Base-by-base conservation (phyloP, 139 green algal genomes). In the Chlamydomonas eustigma region DNA sequence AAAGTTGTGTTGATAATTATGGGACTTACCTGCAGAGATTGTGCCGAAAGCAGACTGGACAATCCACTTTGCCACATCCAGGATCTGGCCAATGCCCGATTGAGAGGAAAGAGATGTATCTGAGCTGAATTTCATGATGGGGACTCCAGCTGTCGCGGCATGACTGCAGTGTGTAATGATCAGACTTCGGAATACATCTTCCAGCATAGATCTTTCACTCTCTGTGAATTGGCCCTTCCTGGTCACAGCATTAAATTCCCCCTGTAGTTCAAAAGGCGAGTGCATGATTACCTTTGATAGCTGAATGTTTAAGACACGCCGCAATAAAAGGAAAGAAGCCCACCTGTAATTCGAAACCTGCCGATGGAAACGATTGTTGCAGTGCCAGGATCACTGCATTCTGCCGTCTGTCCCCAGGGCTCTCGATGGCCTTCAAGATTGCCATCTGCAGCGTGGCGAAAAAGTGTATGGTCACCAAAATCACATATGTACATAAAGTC, bases 51-150 rank as follows among this genome's bases (percentile, higher is more conserved):
- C 39, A 39, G 65, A 33, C 65, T 72, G 65, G 5, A 34, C 34
- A 6, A 72, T 72, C 65, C 65, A 72, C 31, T 72, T 72, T 33
- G 28, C 28, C 33, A 72, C 44, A 4, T n/a, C 65, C 65, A 72
- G 65, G 22, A 72, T 18, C 4, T 34, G 65, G 33, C 44, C 33
- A 33, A 72, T 44, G 65, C 28, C 18, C 4, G 65, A 44, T 24
- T 44, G 33, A 33, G 22, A 4, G 28, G 8, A 4, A 12, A 50
- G 32, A 33, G 3, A 4, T 34, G 24, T 3, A 6, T 34, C 33
- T 31, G 12, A 4, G 12, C 18, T 39, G 65, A 50, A 72, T 12
- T 39, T 8, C 65, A 72, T 72, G 65, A 72, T 72, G 65, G 65
- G 33, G 8, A 28, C 5, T 33, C 34, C 34, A 34, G 18, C 5